Evolutionary conservation across 768 basidiomycete genomes (phyloP), one percentile per base, ranked within the genome.

Genomic region (Suillus plorans): DNA sequence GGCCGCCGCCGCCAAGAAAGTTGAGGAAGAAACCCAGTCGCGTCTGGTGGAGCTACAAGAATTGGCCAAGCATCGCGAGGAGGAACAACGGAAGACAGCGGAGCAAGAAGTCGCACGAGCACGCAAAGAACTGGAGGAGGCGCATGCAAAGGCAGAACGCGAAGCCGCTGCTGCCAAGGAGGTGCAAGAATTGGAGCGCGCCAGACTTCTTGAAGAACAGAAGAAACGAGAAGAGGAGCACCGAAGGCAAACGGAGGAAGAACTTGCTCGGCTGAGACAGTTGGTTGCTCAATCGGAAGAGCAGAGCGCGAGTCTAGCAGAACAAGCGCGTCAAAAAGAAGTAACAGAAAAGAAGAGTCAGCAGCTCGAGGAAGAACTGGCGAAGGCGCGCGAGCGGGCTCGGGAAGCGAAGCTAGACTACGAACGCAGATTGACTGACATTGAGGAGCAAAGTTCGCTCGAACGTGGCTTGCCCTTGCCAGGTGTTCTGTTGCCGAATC

Each of bases 221-320:
- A 74, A 76, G 60, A 76, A 64, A 44, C 70, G 69, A 14, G 75
- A 77, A 57, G 75, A 77, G 64, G 69, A 74, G 60, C 68, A 75
- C 37, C 73, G 69, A 36, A 76, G 73, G 28, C 71, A 68, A 10
- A 55, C 70, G 31, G 74, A 76, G 49, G 65, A 64, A n/a, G 70
- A 76, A 44, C 45, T 76, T 20, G 67, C 69, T 25, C 67, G 68
- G 20, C 72, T 76, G 37, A 70, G 72, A 64, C 67, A 64, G 60
- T 72, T 68, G 12, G 66, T 75, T 5, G 64, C 66, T 1, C 71
- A 76, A 61, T 71, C 76, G 13, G 76, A 76, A 42, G 72, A 68
- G 39, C 65, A 69, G 31, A 69, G 73, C 62, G 69, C 69, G 64
- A 67, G 67, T 31, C n/a, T 76, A 12, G 76, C 71, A 44, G 73